phyloP scores from a whole-genome alignment of 2,329 filamentous ascomycete species.

The Capronia epimyces region DNA sequence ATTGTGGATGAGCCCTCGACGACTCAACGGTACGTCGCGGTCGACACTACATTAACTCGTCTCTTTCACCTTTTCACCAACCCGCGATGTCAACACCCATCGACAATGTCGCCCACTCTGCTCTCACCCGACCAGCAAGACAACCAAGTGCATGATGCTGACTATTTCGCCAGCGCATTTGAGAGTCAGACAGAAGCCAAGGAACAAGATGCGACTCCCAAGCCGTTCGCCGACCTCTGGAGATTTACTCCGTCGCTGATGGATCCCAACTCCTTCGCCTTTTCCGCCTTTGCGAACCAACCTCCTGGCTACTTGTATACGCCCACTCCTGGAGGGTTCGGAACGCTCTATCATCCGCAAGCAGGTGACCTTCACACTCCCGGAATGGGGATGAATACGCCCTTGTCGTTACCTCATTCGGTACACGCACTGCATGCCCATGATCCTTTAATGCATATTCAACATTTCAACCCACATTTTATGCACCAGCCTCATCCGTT shows the following conservation, averaged over 20 bases:
- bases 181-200: slow-evolving; percentile 52
- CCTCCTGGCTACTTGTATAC: slow-evolving; percentile 74
- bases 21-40: slow-evolving; percentile 26
- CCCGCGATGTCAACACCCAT: slow-evolving; percentile 5
- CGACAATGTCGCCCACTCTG: slow-evolving; percentile 17
- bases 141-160: slow-evolving; percentile 13
- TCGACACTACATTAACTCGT: slow-evolving; percentile 16
- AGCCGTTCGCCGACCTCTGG: slow-evolving; percentile 74
- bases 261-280: slow-evolving; percentile 77
- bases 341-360: slow-evolving; percentile 74
- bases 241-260: slow-evolving; percentile 83
- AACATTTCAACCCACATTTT: slow-evolving; percentile 58
- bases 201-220: slow-evolving; percentile 77
- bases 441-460: slow-evolving; percentile 57
- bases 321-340: slow-evolving; percentile 74
- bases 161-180: slow-evolving; percentile 37
- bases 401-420: slow-evolving; percentile 69
- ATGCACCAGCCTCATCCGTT: slow-evolving; percentile 29
- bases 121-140: slow-evolving; percentile 10
- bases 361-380: slow-evolving; percentile 85
- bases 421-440: slow-evolving; percentile 59
- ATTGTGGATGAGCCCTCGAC: slow-evolving; percentile 26
- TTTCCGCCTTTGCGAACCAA: slow-evolving; percentile 72
- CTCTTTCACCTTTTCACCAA: slow-evolving; percentile 7
- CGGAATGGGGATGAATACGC: slow-evolving; percentile 67